These are phyloP conservation scores for Zygosaccharomyces pseudobailii DNA, from an alignment of 1,139 yeast species.

Conservation along the genomic window DNA sequence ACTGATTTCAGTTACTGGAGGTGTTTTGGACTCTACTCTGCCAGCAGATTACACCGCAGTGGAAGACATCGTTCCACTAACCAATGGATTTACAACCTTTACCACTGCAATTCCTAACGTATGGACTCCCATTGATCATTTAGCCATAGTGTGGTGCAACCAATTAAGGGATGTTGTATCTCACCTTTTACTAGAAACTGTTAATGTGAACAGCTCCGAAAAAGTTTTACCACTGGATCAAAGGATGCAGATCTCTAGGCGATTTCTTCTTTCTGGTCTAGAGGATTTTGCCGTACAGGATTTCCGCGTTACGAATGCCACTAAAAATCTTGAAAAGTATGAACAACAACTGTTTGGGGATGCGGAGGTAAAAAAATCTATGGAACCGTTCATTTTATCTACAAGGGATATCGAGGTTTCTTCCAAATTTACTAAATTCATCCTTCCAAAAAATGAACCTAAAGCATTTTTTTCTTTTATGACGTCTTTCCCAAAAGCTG, in stretches of 20 bases:
- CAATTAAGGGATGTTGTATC: constrained; percentile 70
- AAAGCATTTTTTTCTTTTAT: constrained; percentile 14
- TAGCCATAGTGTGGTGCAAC: constrained; percentile 96
- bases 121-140: constrained; percentile 94
- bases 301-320: constrained; percentile 6
- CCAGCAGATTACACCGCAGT: constrained; percentile 90
- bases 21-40: constrained; percentile 70
- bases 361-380: not conserved
- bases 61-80: constrained; percentile 63
- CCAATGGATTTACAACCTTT: constrained; percentile 78
- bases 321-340: not conserved
- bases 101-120: constrained; percentile 86
- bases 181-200: constrained; percentile 53
- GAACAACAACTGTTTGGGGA: constrained; percentile 1
- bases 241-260: constrained; percentile 56
- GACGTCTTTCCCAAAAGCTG: constrained; percentile 12
- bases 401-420: not conserved
- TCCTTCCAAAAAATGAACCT: constrained; percentile 1
- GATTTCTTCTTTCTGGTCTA: constrained; percentile 53
- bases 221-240: constrained; percentile 47
- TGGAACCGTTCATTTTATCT: not conserved
- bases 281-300: constrained; percentile 41
- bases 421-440: constrained; percentile 2
- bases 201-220: constrained; percentile 42
- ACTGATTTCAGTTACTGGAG: constrained; percentile 85